Conservation (phyloP, 2,329 filamentous ascomycete species). For the Didymella pinodella region DNA sequence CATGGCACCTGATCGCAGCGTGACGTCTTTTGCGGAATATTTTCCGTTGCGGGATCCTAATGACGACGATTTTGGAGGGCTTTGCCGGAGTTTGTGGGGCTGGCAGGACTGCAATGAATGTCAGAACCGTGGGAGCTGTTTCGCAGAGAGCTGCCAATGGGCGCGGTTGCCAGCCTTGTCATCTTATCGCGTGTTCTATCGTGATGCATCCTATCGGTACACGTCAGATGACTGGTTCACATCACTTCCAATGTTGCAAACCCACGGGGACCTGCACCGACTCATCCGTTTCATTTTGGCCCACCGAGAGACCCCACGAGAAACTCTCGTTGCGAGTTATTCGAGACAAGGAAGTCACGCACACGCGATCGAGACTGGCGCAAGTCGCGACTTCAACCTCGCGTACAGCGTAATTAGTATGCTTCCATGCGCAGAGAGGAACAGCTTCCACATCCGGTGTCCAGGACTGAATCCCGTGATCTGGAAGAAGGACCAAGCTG, state of each 20-base stretch:
- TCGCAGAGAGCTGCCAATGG: background rate
- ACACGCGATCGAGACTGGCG: background rate
- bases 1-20: too few species aligned
- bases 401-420: background rate
- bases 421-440: background rate
- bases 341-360: background rate
- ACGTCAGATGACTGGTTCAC: background rate
- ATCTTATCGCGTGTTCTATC: background rate
- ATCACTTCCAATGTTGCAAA: background rate
- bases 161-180: background rate
- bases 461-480: background rate
- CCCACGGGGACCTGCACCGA: background rate
- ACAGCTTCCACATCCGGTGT: background rate
- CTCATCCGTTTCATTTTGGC: background rate
- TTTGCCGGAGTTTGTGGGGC: background rate
- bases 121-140: background rate
- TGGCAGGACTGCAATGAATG: background rate
- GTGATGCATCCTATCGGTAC: background rate
- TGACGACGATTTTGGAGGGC: background rate
- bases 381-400: background rate
- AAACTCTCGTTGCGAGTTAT: background rate
- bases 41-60: background rate
- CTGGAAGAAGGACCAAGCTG: background rate
- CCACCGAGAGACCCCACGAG: background rate
- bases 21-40: background rate